Conservation (phyloP, 805 yeast genomes). For the Komagataella mondaviorum region DNA sequence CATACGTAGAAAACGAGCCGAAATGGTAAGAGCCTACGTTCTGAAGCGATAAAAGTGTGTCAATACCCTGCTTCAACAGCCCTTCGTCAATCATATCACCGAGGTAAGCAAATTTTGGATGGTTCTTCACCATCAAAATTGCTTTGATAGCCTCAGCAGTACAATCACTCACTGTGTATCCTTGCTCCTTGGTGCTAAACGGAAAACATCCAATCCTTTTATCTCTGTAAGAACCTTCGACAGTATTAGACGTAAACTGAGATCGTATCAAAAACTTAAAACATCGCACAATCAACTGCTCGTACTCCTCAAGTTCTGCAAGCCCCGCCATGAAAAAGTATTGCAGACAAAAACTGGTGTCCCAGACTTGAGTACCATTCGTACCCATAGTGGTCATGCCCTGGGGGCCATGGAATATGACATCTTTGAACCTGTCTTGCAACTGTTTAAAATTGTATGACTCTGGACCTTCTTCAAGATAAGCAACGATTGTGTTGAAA, state of each 20-base stretch:
- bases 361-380: slow-evolving; percentile 97
- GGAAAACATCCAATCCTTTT: slow-evolving; percentile 89
- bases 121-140: slow-evolving; percentile 75
- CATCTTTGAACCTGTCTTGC: slow-evolving; percentile 54
- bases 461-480: slow-evolving; percentile 53
- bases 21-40: slow-evolving; percentile 66
- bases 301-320: slow-evolving; percentile 54
- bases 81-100: slow-evolving; percentile 29
- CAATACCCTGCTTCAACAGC: slow-evolving; percentile 55
- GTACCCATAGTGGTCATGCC: slow-evolving; percentile 96
- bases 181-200: slow-evolving; percentile 89
- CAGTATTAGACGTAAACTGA: slow-evolving; percentile 77
- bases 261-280: slow-evolving; percentile 65
- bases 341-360: slow-evolving; percentile 82
- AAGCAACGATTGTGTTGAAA: slow-evolving; percentile 63
- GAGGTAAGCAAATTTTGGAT: slow-evolving; percentile 33
- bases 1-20: slow-evolving; percentile 92
- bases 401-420: slow-evolving; percentile 71
- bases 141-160: slow-evolving; percentile 95
- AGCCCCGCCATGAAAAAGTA: slow-evolving; percentile 70
- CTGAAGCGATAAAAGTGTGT: slow-evolving; percentile 63
- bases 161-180: slow-evolving; percentile 93
- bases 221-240: slow-evolving; percentile 69
- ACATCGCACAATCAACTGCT: slow-evolving; percentile 47
- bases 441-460: slow-evolving; percentile 47